Evolutionary conservation across 495 filamentous ascomycete genomes (phyloP), one percentile per base, ranked within the genome.

Genomic region (Friedmanniomyces endolithicus): DNA sequence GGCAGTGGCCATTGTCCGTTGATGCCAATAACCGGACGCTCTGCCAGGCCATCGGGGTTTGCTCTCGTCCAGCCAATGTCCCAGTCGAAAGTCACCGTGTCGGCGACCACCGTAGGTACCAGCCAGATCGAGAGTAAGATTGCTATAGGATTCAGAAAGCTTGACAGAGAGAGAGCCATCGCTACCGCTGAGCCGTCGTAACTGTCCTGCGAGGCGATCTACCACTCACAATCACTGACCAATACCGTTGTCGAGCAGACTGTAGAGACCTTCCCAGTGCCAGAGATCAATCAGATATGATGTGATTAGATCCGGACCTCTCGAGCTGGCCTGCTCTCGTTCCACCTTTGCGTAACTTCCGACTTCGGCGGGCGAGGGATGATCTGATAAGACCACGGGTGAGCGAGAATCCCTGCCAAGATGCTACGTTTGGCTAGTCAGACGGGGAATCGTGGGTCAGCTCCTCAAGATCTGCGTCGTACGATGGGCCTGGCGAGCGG

Each of bases 1-100:
- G 85, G 86, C 45, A 83, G 67, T 1, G 87, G 86, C 85, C 85
- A 92, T 74, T 87, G 71, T 0, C 77, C 79, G 64, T 94, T 94
- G 73, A 92, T 86, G 41, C 85, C 84, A 63, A 94, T 88, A 6
- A 79, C 79, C 37, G 78, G 77, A 12, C 87, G 76, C 1, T 79
- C 74, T 20, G 77, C 76, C 37, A 76, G 64, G 16, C 83, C 85
- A 69, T 94, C 88, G 2, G 88, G 88, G 63, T 88, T 90, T 9
- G 84, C 80, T 25, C 72, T 81, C 6, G 88, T 81, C 88, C 89
- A 94, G 27, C 76, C 75, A 56, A 90, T 76, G 63, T 85, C 84
- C 71, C 85, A 94, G 66, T 94, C 75, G 64, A 87, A 85, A 23
- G 75, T 81, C 51, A 88, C 78, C 1, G 79, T 85, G 34, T 78